Evolutionary conservation across 208 protist species (phyloP), one percentile per base, ranked within the genome.

Genomic region (Acanthamoeba castellanii): DNA sequence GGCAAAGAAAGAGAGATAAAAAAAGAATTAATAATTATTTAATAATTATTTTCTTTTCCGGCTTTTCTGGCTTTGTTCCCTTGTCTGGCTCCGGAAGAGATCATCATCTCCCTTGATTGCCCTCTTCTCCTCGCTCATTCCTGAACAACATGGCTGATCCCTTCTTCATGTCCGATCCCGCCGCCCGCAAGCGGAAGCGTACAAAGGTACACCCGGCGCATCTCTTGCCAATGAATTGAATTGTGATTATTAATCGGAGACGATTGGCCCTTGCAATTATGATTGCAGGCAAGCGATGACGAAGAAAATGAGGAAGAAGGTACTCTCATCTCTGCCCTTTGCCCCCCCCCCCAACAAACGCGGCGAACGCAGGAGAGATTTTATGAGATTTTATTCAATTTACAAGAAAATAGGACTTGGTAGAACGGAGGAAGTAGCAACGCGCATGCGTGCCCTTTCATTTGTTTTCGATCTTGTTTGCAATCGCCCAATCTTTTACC

Each of bases 101-200:
- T 68, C 61, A 20, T 20, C 57, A 9, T 9, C 57, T 64, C 57
- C n/a, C n/a, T n/a, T n/a, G n/a, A 30, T 74, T 14, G 68, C 32
- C 68, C 32, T 8, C 68, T 4, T 27, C 7, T 37, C 68, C n/a
- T 37, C 68, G 11, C 11, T 45, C 68, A 74, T 42, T 74, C 25
- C 20, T 22, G n/a, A n/a, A n/a, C n/a, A 30, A 37, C 84, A 90
- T 90, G 84, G 84, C 50, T 32, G 84, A 90, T 47, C 84, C 84
- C 9, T 90, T 90, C 30, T 90, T 90, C 55, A 13, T 90, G 8
- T 90, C 84, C 30, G 84, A 90, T 16, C 27, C 50, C 45, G 84
- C 42, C 27, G 78, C 84, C 2, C 50, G 84, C 34, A 90, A 90
- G 57, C 84, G 84, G 2, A 90, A 90, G 55, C 84, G 84, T 11